Evolutionary conservation across 192 early-diverging fungal species (phyloP).

Genomic region (Linnemannia exigua): DNA sequence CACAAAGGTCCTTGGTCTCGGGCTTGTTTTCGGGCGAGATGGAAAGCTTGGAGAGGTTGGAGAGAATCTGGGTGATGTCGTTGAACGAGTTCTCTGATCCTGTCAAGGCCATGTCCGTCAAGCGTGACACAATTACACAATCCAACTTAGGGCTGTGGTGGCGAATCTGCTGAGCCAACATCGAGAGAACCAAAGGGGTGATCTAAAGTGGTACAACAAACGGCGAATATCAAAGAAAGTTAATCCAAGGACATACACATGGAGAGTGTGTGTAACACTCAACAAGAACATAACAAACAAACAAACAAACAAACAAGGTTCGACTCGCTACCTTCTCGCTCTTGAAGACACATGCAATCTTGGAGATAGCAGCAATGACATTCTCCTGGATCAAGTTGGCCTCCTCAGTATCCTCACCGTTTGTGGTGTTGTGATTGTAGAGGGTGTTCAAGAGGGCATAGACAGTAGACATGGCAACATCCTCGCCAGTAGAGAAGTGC

Average conservation of each 20-base stretch:
- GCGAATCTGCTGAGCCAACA: constrained; percentile 74
- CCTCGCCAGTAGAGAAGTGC: constrained; percentile 52
- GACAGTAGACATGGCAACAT: constrained; percentile 45
- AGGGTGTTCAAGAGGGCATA: constrained; percentile 38
- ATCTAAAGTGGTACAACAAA: constrained; percentile 54
- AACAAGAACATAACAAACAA: neutral
- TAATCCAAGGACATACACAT: neutral
- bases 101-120: constrained; percentile 73
- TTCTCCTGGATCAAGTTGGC: constrained; percentile 62
- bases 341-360: constrained; percentile 66
- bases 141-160: constrained; percentile 62
- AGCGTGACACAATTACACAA: constrained; percentile 66
- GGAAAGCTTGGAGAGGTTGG: constrained; percentile 61
- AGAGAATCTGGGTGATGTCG: constrained; percentile 71
- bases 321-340: constrained; percentile 63
- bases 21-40: constrained; percentile 62
- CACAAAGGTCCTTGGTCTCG: constrained; percentile 55
- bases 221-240: neutral
- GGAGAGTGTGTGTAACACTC: neutral
- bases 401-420: constrained; percentile 16
- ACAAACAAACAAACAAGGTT: constrained; percentile 6
- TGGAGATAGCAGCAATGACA: constrained; percentile 66
- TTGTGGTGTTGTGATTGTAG: constrained; percentile 32
- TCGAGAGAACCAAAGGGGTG: constrained; percentile 71
- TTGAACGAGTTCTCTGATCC: constrained; percentile 66